Base-by-base conservation (phyloP, 2,329 filamentous ascomycete genomes). In the Dryadomyces sulphureus region DNA sequence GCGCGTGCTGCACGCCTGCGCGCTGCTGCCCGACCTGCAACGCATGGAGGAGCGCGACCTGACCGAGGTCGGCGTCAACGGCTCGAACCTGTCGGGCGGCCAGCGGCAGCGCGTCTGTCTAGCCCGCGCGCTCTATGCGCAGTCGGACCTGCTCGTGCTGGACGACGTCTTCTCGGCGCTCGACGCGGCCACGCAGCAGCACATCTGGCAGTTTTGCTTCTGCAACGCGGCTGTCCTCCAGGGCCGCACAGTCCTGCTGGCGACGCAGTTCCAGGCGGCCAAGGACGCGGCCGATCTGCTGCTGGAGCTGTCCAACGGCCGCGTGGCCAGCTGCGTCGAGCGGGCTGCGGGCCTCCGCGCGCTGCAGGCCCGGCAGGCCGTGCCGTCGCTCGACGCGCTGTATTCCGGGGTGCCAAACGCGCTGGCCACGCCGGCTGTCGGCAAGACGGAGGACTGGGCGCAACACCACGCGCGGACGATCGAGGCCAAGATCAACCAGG, bases 101-200 rank as follows among this genome's bases (percentile, higher is more conserved):
- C 53, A 58, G 48, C 50, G 53, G 43, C 51, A 56, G 45, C 43
- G 50, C 12, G 44, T 53, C 32, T 71, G 73, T 12, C 56, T 78
- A 30, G 75, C 75, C 1, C 64, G 75, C 47, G 70, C 73, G 7
- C 55, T 79, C 1, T 79, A 78, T 55, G 77, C 73, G 1, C 69
- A 69, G 45, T 67, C 74, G 0, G 62, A 70, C 2, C 61, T 77
- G 2, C 59, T 78, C 20, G 60, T 79, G 1, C 65, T 79, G 1
- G 75, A 79, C 50, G 75, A 79, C 48, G 65, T 77, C 3, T 75
- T 79, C 51, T 73, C 74, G 1, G 75, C 75, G 0, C 62, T 79
- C 1, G 75, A 79, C 52, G 66, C 74, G 17, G 74, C 75, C 52
- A 79, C 75, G 0, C 68, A 71, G 1, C 69, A 70, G 16, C 61